phyloP scores from a whole-genome alignment of 2,329 filamentous ascomycete species.

The Talaromyces sp. region DNA sequence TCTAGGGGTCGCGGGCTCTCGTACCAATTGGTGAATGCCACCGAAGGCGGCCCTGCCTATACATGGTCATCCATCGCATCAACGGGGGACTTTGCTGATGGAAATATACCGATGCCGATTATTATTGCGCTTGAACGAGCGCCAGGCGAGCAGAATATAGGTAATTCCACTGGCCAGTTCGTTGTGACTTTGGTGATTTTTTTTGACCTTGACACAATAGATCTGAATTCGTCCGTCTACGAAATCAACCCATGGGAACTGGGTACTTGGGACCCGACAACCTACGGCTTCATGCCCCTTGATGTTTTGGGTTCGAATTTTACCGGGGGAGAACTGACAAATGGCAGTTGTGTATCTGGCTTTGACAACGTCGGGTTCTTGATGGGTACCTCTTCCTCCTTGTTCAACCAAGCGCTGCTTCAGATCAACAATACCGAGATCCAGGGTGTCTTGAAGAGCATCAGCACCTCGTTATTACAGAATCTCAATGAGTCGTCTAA shows the following conservation, averaged over 20 bases:
- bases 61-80: conserved; percentile 76
- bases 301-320: conserved; percentile 70
- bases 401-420: conserved; percentile 77
- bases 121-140: conserved; percentile 64
- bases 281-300: conserved; percentile 65
- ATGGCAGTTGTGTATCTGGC: conserved; percentile 62
- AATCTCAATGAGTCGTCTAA: conserved; percentile 55
- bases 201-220: background rate
- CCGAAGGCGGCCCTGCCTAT: conserved; percentile 67
- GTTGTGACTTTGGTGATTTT: too few relatives aligned
- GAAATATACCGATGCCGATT: conserved; percentile 65
- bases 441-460: conserved; percentile 47
- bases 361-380: conserved; percentile 79
- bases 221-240: conserved; percentile 62
- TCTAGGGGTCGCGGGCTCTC: conserved; percentile 65
- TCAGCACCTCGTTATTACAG: conserved; percentile 50
- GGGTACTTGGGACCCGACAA: conserved; percentile 67
- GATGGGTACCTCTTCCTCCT: conserved; percentile 77
- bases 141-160: conserved; percentile 58
- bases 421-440: conserved; percentile 54
- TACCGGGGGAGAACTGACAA: conserved; percentile 54
- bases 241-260: conserved; percentile 78
- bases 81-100: conserved; percentile 57
- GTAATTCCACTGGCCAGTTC: too few relatives aligned
- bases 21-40: conserved; percentile 75